Conservation (phyloP, 23 red algal species). For the Gracilaria caudata region DNA sequence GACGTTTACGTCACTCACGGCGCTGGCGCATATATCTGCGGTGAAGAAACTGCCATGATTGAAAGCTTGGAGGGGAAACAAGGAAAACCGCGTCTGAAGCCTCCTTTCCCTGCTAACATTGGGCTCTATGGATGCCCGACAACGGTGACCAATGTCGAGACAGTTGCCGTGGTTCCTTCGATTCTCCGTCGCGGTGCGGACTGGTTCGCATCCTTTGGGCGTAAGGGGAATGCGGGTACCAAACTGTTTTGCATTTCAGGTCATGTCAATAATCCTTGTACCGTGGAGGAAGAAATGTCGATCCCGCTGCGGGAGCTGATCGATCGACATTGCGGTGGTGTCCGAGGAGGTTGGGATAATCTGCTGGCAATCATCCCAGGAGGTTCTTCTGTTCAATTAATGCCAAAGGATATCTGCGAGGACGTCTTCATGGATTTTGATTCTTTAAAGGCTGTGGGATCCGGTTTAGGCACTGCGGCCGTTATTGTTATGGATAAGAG, state of each 20-base stretch:
- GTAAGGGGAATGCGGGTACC: slow-evolving; percentile 94
- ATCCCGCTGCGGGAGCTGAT: slow-evolving; percentile 93
- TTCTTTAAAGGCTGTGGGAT: slow-evolving; percentile 91
- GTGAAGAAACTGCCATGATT: slow-evolving; percentile 99
- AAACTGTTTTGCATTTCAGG: slow-evolving; percentile 98
- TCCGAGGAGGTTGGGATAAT: slow-evolving; percentile 98
- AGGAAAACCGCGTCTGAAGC: slow-evolving; percentile 98
- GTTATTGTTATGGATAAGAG: slow-evolving; percentile 99
- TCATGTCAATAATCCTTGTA: slow-evolving; percentile 96
- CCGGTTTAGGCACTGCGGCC: slow-evolving; percentile 92
- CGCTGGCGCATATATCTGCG: slow-evolving; percentile 99
- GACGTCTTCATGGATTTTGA: slow-evolving; percentile 99
- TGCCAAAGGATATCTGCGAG: slow-evolving; percentile 83
- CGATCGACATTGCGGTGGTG: slow-evolving; percentile 94
- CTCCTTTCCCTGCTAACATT: slow-evolving; percentile 99
- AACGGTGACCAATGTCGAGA: slow-evolving; percentile 98
- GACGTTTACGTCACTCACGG: slow-evolving; percentile 95
- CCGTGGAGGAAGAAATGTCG: slow-evolving; percentile 98
- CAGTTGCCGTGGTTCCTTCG: slow-evolving; percentile 94
- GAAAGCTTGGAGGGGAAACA: slow-evolving; percentile 98
- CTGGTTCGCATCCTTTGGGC: slow-evolving; percentile 95
- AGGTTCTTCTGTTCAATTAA: slow-evolving; percentile 88
- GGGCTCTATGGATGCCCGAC: slow-evolving; percentile 99
- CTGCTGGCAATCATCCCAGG: slow-evolving; percentile 98
- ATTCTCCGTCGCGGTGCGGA: slow-evolving; percentile 91